Base-by-base conservation (phyloP, 2,329 filamentous ascomycete genomes). In the Paraconiothyrium brasiliense region DNA sequence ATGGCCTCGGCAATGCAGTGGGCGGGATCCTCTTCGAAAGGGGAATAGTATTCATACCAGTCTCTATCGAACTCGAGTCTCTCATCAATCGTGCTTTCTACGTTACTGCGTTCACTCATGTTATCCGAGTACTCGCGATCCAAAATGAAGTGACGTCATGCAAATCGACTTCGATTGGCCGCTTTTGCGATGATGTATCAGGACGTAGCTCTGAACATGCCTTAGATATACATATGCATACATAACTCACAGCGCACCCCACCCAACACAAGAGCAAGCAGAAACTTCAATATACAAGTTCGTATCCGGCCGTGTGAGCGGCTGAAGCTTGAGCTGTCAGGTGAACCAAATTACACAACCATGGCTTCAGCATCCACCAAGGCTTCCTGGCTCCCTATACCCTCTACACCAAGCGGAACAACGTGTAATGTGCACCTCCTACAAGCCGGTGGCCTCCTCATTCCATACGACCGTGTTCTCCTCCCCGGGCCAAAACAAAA, bases 381-480 rank as follows among this genome's bases (percentile, higher is more conserved):
- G 9, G 30, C 71, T 8, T 64, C 67, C 54, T 76, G 71, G 74
- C 69, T 75, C 44, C 47, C 66, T 2, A 72, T 76, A 16, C 74
- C 75, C 7, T 50, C 60, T 0, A 63, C 67, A 8, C 57, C 65
- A 1, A 65, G 61, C 22, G 55, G 48, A 14, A 57, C 66, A 59
- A 73, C 67, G 60, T 76, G 73, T 64, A 72, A 67, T 57, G 71
- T 77, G n/a, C 59, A 72, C 52, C 69, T 77, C 22, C 70, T 76
- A n/a, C 71, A 77, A 67, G 76, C 74, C 16, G 75, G 76, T 16
- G 65, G 81, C 24, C 71, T 85, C 35, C 81, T 79, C 27, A 77
- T 85, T 5, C 83, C 83, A 0, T 77, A 82, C 54, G 69, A 74
- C n/a, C 71, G 82, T 47, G 83, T 83, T 62, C 71, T 85, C 9